Percentiles rank a stretch among this genome's conserved stretches.
Conservation (phyloP, 768 basidiomycete species). For the Phaeolepiota aurea region DNA sequence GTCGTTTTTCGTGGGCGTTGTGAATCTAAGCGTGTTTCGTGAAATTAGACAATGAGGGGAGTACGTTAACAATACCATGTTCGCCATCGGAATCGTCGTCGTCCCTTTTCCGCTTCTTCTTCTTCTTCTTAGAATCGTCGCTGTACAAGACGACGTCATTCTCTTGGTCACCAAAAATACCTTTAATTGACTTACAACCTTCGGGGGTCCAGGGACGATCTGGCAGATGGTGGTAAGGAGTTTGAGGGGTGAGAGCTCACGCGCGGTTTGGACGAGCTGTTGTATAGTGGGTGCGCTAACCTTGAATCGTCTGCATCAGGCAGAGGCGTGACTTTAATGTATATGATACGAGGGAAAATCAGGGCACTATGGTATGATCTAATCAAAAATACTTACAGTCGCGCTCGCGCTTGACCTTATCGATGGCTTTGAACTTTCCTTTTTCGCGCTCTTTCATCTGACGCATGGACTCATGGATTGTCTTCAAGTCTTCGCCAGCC, state of each 20-base stretch:
- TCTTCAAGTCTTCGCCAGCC: constrained; percentile 66
- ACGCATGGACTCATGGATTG: constrained; percentile 70
- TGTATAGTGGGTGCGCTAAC: constrained; percentile 22
- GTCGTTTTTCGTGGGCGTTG: constrained; percentile 51
- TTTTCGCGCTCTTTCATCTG: constrained; percentile 70
- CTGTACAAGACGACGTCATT: constrained; percentile 10
- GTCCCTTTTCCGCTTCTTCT: constrained; percentile 82
- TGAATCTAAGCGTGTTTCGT: constrained; percentile 26
- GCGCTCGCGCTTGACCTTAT: constrained; percentile 66
- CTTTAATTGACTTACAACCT: constrained; percentile 36
- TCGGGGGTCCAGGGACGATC: constrained; percentile 56
- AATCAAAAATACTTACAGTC: constrained; percentile 50
- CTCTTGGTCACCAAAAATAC: constrained; percentile 2
- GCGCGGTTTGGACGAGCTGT: constrained; percentile 33
- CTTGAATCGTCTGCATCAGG: constrained; percentile 43
- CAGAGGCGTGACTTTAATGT: constrained; percentile 28
- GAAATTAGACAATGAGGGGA: constrained; percentile 2
- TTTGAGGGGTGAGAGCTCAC: constrained; percentile 34
- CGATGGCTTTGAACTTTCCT: constrained; percentile 63
- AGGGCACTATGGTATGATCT: constrained; percentile 11
- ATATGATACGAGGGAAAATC: constrained; percentile 4
- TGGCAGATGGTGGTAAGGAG: constrained; percentile 37
- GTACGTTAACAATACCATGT: constrained; percentile 30
- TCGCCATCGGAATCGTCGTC: constrained; percentile 66
- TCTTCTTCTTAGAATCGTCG: constrained; percentile 67